phyloP scores from a whole-genome alignment of 345 rosid genomes.

The Eutrema heterophyllum region DNA sequence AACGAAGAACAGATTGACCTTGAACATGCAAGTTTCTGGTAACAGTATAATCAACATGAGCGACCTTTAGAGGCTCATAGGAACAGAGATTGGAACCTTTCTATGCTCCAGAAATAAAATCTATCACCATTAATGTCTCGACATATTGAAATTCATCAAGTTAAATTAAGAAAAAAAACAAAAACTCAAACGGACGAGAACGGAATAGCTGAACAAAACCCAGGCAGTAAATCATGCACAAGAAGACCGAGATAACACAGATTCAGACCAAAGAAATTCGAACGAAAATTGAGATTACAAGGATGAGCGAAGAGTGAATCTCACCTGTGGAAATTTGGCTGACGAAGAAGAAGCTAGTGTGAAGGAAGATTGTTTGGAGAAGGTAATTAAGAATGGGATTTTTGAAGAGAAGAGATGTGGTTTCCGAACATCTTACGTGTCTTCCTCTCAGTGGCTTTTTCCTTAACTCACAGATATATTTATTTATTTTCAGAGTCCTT shows the following conservation, averaged over 20 bases:
- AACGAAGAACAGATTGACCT: not conserved
- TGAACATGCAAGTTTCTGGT: not conserved
- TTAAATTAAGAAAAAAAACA: not conserved
- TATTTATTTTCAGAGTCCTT: not conserved
- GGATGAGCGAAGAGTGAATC: constrained; percentile 5
- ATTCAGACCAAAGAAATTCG: not conserved
- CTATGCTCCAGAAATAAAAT: not conserved
- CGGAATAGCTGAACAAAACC: not conserved
- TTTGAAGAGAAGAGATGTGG: constrained; percentile 49
- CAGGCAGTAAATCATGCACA: not conserved
- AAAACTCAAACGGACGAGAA: not conserved
- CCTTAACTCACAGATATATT: not conserved
- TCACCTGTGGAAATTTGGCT: constrained; percentile 7
- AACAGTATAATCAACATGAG: not conserved
- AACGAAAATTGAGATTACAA: not conserved
- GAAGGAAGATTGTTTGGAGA: not conserved
- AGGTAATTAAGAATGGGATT: not conserved
- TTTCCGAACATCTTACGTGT: constrained; percentile 47
- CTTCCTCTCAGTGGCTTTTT: constrained; percentile 24
- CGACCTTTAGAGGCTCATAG: not conserved
- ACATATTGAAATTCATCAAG: not conserved
- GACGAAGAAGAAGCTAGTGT: not conserved
- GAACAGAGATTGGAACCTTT: not conserved
- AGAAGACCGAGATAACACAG: not conserved
- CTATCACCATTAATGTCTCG: not conserved